A percentile compares a stretch with the other conserved stretches of the same genome.
Conservation (phyloP, 1,284 basidiomycete genomes). For the Moniliophthora roreri region DNA sequence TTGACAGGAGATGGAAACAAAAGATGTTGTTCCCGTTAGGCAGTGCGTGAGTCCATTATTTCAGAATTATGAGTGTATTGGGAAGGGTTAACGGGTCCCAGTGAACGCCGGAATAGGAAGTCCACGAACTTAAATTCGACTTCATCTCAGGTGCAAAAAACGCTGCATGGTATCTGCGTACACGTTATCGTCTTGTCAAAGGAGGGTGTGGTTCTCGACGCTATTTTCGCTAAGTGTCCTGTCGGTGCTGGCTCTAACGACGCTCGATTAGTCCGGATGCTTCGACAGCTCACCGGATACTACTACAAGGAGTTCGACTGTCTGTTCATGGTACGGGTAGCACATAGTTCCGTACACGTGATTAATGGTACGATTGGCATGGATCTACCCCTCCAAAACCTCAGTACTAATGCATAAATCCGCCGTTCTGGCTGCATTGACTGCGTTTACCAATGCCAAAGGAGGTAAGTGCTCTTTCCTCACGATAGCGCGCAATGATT, state of each 20-base stretch:
- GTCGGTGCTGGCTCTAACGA: conserved; percentile 99
- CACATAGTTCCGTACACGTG: conserved; percentile 97
- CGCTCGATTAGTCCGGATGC: conserved; percentile 95
- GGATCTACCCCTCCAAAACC: conserved; percentile 96
- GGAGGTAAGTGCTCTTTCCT: conserved; percentile 63
- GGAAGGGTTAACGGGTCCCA: too few relatives aligned
- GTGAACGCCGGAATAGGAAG: conserved; percentile 81
- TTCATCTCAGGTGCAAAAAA: conserved; percentile 69
- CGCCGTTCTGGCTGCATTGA: conserved; percentile 84
- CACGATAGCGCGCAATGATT: conserved; percentile 6
- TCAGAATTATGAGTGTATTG: too few relatives aligned
- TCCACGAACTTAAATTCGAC: conserved; percentile 68
- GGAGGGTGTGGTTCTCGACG: conserved; percentile 92
- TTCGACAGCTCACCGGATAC: conserved; percentile 94
- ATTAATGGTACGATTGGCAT: conserved; percentile 99
- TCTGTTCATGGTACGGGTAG: conserved; percentile 94
- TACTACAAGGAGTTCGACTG: conserved; percentile 98
- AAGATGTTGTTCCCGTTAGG: conserved; percentile 48
- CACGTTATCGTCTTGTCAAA: conserved; percentile 68
- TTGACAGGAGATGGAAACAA: conserved; percentile 68
- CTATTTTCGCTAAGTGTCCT: conserved; percentile 98
- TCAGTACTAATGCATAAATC: conserved; percentile 87
- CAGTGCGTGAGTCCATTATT: conserved; percentile 45
- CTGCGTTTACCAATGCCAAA: conserved; percentile 93
- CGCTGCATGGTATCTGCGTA: conserved; percentile 60